Evolutionary conservation across 163 green algal species (phyloP).

Genomic region (Prototheca stagnorum): DNA sequence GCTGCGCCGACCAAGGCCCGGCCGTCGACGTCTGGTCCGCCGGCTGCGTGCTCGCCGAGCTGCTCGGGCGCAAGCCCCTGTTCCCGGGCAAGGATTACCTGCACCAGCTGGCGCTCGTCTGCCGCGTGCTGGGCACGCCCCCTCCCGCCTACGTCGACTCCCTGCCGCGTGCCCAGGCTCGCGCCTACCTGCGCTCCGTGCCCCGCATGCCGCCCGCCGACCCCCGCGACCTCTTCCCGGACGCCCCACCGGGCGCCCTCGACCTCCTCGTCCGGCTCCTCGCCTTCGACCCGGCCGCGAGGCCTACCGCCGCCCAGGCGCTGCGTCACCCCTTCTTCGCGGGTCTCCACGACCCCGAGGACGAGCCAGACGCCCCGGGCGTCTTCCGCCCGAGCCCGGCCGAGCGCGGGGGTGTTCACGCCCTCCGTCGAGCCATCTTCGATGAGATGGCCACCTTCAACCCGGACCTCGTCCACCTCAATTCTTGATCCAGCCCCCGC

Average conservation of each 20-base stretch:
- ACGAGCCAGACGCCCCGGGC: slow-evolving; percentile 40
- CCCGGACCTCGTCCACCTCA: slow-evolving; percentile 13
- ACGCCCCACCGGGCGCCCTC: slow-evolving; percentile 57
- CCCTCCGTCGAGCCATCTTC: slow-evolving; percentile 7
- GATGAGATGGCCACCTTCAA: slow-evolving; percentile 18
- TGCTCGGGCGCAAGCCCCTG: slow-evolving; percentile 80
- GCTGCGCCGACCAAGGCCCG: slow-evolving; percentile 77
- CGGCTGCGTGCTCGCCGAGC: slow-evolving; percentile 95
- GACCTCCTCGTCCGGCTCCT: slow-evolving; percentile 96
- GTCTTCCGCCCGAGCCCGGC: not conserved
- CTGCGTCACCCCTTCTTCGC: slow-evolving; percentile 83
- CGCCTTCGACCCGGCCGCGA: slow-evolving; percentile 75
- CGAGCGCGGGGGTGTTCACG: not conserved
- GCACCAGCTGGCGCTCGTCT: slow-evolving; percentile 59
- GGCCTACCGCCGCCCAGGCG: slow-evolving; percentile 69
- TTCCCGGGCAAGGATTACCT: slow-evolving; percentile 96
- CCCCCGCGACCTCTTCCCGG: slow-evolving; percentile 61
- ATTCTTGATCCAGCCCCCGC: not conserved
- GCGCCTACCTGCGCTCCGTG: slow-evolving; percentile 72
- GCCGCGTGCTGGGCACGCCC: slow-evolving; percentile 1
- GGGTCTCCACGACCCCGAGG: slow-evolving; percentile 65
- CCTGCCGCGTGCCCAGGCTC: slow-evolving; percentile 31
- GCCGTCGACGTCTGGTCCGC: slow-evolving; percentile 95
- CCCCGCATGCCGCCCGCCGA: slow-evolving; percentile 34
- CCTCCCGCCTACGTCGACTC: not conserved